phyloP scores from a whole-genome alignment of 1,284 basidiomycete species.

The Cryptococcus sp. region DNA sequence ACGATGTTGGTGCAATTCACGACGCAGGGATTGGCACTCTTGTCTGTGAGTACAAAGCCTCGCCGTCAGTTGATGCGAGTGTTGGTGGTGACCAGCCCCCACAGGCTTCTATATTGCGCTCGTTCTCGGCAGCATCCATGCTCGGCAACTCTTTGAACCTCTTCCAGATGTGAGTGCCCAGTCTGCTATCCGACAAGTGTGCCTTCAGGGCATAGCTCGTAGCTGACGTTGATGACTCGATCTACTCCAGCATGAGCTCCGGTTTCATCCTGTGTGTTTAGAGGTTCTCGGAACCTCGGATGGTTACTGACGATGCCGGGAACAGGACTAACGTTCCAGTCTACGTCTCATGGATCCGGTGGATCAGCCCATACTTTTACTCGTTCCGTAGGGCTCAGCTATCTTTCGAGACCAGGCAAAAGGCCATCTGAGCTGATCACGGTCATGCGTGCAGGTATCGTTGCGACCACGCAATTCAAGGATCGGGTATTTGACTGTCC shows the following conservation, averaged over 20 bases:
- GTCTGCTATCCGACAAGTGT: too few species aligned
- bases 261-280: conserved; percentile 39
- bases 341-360: conserved; percentile 52
- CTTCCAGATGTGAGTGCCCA: conserved; percentile 29
- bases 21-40: conserved; percentile 48
- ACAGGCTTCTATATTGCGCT: conserved; percentile 43
- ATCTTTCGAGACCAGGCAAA: too few species aligned
- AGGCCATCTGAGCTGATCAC: too few species aligned
- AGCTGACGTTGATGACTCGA: neutral
- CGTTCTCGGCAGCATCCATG: conserved; percentile 46
- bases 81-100: neutral
- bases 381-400: conserved; percentile 26
- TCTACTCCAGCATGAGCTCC: conserved; percentile 28
- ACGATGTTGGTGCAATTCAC: conserved; percentile 50
- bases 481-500: conserved; percentile 50
- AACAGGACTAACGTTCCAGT: conserved; percentile 48
- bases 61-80: neutral
- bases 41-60: conserved; percentile 35
- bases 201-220: too few species aligned
- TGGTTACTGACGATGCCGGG: neutral
- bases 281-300: neutral
- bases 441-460: conserved; percentile 32
- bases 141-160: conserved; percentile 46
- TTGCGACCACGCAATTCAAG: conserved; percentile 49
- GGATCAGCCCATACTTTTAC: conserved; percentile 45